Evolutionary conservation across 306 rosid species (phyloP).

Genomic region (Malus asiatica): DNA sequence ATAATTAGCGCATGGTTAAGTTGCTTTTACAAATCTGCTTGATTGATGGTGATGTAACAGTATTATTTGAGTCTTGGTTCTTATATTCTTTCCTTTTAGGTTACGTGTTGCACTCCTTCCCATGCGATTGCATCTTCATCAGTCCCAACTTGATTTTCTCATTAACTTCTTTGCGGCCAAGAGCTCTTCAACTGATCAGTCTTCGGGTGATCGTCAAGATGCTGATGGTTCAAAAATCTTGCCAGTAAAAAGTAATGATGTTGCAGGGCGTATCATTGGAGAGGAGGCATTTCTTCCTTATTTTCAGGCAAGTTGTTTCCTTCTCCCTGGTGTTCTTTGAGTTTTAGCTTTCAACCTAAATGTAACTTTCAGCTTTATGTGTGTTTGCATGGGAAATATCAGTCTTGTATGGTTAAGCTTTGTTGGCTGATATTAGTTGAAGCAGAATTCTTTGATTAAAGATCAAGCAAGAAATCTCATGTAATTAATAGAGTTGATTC

Average conservation of each 20-base stretch:
- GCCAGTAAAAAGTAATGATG: slow-evolving; percentile 29
- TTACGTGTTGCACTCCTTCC: slow-evolving; percentile 65
- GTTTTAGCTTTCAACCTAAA: slow-evolving; percentile 7
- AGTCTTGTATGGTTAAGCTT: background rate
- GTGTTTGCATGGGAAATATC: background rate
- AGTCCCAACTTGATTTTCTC: slow-evolving; percentile 79
- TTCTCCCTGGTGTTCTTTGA: background rate
- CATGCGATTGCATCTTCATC: slow-evolving; percentile 68
- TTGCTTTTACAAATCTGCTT: background rate
- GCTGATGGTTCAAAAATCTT: slow-evolving; percentile 47
- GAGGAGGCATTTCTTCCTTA: slow-evolving; percentile 92
- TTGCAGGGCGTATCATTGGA: slow-evolving; percentile 33
- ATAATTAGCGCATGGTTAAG: background rate
- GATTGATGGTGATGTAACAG: background rate
- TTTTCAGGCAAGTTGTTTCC: slow-evolving; percentile 71
- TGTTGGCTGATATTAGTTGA: no score
- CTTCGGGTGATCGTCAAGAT: slow-evolving; percentile 42
- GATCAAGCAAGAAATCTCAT: no score
- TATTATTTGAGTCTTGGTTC: background rate
- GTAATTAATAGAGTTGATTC: no score
- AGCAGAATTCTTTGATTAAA: no score
- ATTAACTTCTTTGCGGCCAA: slow-evolving; percentile 66
- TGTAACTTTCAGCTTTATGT: background rate
- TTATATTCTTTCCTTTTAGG: slow-evolving; percentile 34
- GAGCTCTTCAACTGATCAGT: slow-evolving; percentile 40